Evolutionary conservation across 768 basidiomycete genomes (phyloP).

Genomic region (Boletus sp.): DNA sequence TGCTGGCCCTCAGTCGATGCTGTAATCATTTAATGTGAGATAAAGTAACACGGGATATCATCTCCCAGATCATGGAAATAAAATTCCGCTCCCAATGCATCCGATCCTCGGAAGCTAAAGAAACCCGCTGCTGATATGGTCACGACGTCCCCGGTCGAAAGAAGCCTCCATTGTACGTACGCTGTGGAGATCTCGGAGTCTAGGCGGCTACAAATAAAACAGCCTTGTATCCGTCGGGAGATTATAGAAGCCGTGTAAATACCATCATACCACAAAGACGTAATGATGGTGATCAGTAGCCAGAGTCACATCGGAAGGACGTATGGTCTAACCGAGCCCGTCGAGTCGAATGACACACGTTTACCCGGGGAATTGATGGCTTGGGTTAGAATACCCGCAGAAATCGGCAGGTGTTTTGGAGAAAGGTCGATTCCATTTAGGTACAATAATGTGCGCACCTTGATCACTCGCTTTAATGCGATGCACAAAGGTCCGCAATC

Average conservation of each 20-base stretch:
- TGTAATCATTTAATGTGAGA: slow-evolving; percentile 25
- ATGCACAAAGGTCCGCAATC: not conserved
- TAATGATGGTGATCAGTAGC: slow-evolving; percentile 13
- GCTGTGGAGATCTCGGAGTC: slow-evolving; percentile 18
- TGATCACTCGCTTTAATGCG: not conserved
- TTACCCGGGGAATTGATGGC: not conserved
- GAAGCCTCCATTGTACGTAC: slow-evolving; percentile 17
- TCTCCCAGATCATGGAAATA: slow-evolving; percentile 15
- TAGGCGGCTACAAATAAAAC: slow-evolving; percentile 7
- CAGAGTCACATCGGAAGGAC: slow-evolving; percentile 5
- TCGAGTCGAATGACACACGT: not conserved
- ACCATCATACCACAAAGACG: slow-evolving; percentile 11
- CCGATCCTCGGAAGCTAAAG: slow-evolving; percentile 20
- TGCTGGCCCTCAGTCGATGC: slow-evolving; percentile 11
- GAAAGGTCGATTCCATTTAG: not conserved
- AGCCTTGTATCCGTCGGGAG: not conserved
- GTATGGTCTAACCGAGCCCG: not conserved
- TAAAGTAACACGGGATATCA: slow-evolving; percentile 16
- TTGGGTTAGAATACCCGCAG: slow-evolving; percentile 1
- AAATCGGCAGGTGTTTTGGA: slow-evolving; percentile 8
- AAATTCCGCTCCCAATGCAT: slow-evolving; percentile 6
- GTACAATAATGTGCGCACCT: not conserved
- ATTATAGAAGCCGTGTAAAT: slow-evolving; percentile 11
- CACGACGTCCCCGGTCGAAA: slow-evolving; percentile 9
- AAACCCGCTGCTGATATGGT: slow-evolving; percentile 12